Conservation (phyloP, 73 alveolate species). For the Paraurostyla sp. region DNA sequence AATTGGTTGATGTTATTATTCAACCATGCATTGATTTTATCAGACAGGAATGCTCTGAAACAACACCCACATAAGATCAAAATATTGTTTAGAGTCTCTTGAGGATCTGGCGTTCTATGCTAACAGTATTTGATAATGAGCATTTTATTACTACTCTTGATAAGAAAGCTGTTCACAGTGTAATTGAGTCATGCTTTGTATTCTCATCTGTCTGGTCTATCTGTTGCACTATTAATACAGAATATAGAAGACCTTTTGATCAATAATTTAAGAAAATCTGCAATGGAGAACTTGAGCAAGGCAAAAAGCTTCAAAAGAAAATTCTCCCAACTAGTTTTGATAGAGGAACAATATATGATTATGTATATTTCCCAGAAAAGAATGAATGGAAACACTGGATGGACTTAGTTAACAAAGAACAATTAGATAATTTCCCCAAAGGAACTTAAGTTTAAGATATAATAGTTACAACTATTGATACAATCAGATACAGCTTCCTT, state of each 20-base stretch:
- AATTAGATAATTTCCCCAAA: constrained; percentile 86
- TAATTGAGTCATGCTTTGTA: constrained; percentile 92
- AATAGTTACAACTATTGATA: constrained; percentile 98
- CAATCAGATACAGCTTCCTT: constrained; percentile 94
- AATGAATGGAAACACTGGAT: constrained; percentile 98
- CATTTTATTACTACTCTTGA: constrained; percentile 54
- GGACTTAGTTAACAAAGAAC: constrained; percentile 84
- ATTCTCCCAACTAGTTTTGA: constrained; percentile 93
- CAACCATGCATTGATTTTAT: constrained; percentile 88
- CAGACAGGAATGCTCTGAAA: constrained; percentile 76
- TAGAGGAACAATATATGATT: constrained; percentile 98
- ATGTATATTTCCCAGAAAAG: constrained; percentile 92
- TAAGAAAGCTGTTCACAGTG: constrained; percentile 81
- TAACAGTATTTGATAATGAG: constrained; percentile 88
- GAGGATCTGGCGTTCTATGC: constrained; percentile 81
- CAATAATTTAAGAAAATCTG: constrained; percentile 90
- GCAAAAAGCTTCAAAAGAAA: constrained; percentile 91
- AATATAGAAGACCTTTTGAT: constrained; percentile 94
- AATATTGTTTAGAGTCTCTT: constrained; percentile 76
- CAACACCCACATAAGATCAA: constrained; percentile 88
- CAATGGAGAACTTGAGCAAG: constrained; percentile 87
- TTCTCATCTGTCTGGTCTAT: constrained; percentile 98
- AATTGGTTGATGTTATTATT: constrained; percentile 84
- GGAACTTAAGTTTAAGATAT: constrained; percentile 95
- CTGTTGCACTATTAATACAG: constrained; percentile 96